phyloP scores from a whole-genome alignment of 169 alveolate species.

The Plasmodium gaboni region DNA sequence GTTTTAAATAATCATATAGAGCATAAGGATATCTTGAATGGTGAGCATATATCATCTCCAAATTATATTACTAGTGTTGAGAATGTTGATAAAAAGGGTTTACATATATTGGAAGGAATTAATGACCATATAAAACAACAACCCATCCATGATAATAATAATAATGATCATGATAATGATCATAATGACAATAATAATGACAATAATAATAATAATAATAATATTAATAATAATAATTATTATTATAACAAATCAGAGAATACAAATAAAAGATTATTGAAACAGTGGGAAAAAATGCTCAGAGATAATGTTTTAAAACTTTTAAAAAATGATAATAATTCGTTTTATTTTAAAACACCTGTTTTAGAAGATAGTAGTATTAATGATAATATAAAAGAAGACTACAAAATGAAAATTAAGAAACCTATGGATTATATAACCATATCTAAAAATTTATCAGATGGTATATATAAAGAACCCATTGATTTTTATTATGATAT shows the following conservation, averaged over 20 bases:
- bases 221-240: too few relatives aligned
- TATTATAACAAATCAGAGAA: not conserved
- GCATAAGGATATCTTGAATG: too few relatives aligned
- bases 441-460: slow-evolving; percentile 18
- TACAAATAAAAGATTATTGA: not conserved
- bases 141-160: too few relatives aligned
- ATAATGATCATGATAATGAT: too few relatives aligned
- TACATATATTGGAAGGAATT: too few relatives aligned
- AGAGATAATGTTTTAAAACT: slow-evolving; percentile 23
- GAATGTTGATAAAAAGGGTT: too few relatives aligned
- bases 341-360: slow-evolving; percentile 45
- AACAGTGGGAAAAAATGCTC: slow-evolving; percentile 30
- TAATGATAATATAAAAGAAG: slow-evolving; percentile 26
- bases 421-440: slow-evolving; percentile 66
- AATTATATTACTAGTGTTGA: too few relatives aligned
- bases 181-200: too few relatives aligned
- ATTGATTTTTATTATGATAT: slow-evolving; percentile 22
- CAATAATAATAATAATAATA: too few relatives aligned
- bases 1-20: too few relatives aligned
- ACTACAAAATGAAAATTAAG: slow-evolving; percentile 28
- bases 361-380: slow-evolving; percentile 44
- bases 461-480: slow-evolving; percentile 32
- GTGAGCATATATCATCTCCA: too few relatives aligned
- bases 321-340: slow-evolving; percentile 22
- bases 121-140: too few relatives aligned